Evolutionary conservation across 345 rosid genomes (phyloP), one percentile per base, ranked within the genome.

Genomic region (Erucastrum elatum): DNA sequence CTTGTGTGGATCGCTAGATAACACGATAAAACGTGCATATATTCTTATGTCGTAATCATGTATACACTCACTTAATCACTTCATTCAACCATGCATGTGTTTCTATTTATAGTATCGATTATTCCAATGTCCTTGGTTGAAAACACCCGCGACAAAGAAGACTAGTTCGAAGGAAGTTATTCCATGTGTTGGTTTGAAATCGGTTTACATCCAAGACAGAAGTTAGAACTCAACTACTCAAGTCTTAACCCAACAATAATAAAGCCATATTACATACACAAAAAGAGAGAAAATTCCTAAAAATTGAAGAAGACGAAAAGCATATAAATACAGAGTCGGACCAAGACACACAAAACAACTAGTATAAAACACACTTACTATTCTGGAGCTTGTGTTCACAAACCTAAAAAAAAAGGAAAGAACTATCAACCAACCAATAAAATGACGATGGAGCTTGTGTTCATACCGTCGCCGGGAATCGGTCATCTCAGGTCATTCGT

Each of bases 71-170:
- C 16, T 25, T 25, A 15, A 44, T 63, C 55, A 46, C 55, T 25
- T 25, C 27, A 44, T 63, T 30, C 2, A 12, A 21, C 5, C 69
- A 16, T 44, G 62, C 69, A 16, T 44, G 62, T 63, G 41, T 30
- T 72, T 60, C 55, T 21, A 21, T 21, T 58, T 41, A 16, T 46
- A 46, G 6, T 46, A 46, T 12, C 16, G 16, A 12, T 12, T 46
- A 46, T 12, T 46, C 55, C 16, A 39, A 39, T 5, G 29, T 6
- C 8, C 21, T 16, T 75, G 3, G 0, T 66, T 66, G 58, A 66
- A 75, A 75, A 17, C 41, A 66, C 66, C 72, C n/a, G n/a, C 72
- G 66, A 66, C 37, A 66, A 60, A 68, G 44, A 12, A 76, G 68
- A 21, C 74, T 68, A 60, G 74, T 44, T 31, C 17, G 49, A 60